Conservation (phyloP, 129 eudicot species). For the Lactuca saligna region DNA sequence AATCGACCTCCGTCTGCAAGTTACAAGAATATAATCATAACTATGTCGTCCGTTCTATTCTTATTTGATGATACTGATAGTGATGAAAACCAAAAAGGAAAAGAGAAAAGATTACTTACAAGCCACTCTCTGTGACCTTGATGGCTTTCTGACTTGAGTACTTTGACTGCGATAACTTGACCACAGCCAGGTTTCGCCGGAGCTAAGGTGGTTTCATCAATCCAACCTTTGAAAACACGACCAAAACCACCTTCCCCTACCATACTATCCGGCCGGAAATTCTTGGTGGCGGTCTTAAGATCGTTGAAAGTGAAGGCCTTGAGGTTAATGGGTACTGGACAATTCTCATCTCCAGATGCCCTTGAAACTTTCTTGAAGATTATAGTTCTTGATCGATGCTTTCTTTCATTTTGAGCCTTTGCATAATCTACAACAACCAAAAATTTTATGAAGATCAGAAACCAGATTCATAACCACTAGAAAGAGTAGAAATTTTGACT, state of each 20-base stretch:
- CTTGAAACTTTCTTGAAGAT: conserved; percentile 24
- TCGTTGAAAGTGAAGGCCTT: conserved; percentile 60
- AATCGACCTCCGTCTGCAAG: conserved; percentile 69
- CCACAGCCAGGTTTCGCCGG: conserved; percentile 64
- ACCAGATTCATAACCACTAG: background rate
- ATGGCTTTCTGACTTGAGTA: conserved; percentile 49
- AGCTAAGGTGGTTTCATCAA: conserved; percentile 49
- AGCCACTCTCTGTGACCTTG: conserved; percentile 86
- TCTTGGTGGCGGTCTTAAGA: conserved; percentile 53
- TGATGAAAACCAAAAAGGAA: background rate
- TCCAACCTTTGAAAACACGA: conserved; percentile 64
- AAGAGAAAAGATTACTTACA: conserved; percentile 32
- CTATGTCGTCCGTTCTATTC: background rate
- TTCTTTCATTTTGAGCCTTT: conserved; percentile 5
- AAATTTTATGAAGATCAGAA: background rate
- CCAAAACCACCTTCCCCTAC: conserved; percentile 76
- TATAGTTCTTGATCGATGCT: conserved; percentile 16
- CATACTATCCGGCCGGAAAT: conserved; percentile 58
- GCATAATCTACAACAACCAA: conserved; percentile 36
- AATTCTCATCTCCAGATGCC: conserved; percentile 26
- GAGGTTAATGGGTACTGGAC: conserved; percentile 32
- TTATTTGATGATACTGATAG: background rate
- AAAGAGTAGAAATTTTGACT: background rate
- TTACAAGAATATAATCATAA: background rate
- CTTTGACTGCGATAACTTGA: conserved; percentile 58